These are phyloP conservation scores for Tetradesmus obliquus DNA, from an alignment of 139 green algal species.

Conservation along the genomic window DNA sequence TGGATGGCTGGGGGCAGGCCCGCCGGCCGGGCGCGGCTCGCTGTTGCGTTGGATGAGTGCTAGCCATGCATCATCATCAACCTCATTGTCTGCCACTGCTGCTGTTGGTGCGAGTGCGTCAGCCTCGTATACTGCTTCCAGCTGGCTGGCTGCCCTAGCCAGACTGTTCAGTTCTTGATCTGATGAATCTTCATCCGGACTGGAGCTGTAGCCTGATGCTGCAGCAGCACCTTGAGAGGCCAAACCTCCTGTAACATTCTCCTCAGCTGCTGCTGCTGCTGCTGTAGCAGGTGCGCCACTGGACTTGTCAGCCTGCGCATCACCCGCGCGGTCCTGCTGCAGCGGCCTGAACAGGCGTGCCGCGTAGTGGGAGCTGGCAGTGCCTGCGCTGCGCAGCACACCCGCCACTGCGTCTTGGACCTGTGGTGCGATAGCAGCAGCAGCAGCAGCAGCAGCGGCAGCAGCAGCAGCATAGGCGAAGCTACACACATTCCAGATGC, in stretches of 20 bases:
- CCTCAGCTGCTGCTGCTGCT: not conserved
- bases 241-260: not conserved
- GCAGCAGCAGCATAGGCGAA: not conserved
- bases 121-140: not conserved
- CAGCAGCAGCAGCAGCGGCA: conserved; percentile 22
- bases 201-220: not conserved
- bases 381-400: conserved; percentile 1
- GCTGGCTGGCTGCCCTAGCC: not conserved
- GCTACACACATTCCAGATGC: not conserved
- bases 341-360: conserved; percentile 10
- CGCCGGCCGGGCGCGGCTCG: not conserved
- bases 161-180: no score
- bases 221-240: not conserved
- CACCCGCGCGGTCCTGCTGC: not conserved
- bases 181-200: not conserved
- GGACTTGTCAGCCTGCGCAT: not conserved
- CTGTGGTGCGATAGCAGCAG: not conserved
- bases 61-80: not conserved
- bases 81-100: not conserved
- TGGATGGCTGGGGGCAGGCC: not conserved
- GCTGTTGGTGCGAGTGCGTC: not conserved
- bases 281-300: not conserved
- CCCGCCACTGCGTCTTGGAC: not conserved
- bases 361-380: conserved; percentile 16
- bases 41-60: conserved; percentile 19